phyloP scores from a whole-genome alignment of 2,329 filamentous ascomycete species.

The Cladophialophora exuberans region DNA sequence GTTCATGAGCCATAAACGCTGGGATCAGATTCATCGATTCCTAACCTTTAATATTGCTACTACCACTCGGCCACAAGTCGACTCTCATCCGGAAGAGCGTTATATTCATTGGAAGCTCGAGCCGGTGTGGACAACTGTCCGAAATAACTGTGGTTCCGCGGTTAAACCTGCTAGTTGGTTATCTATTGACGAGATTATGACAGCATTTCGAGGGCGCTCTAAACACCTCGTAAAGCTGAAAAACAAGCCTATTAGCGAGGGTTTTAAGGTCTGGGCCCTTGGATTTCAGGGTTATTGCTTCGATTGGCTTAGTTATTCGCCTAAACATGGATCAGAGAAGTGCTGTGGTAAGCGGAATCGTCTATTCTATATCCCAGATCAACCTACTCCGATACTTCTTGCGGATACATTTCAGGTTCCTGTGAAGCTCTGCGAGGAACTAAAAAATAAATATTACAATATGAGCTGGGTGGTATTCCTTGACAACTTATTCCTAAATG shows the following conservation, averaged over 20 bases:
- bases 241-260: background rate
- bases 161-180: background rate
- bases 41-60: background rate
- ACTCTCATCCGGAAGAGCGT: background rate
- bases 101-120: background rate
- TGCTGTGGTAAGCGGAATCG: too few relatives aligned
- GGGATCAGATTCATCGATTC: constrained; percentile 12
- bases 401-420: too few relatives aligned
- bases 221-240: background rate
- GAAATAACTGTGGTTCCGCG: too few relatives aligned
- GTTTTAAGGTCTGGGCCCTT: background rate
- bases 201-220: background rate
- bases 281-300: background rate
- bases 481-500: too few relatives aligned
- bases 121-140: too few relatives aligned
- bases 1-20: background rate
- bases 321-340: background rate
- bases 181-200: background rate
- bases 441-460: too few relatives aligned
- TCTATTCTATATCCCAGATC: too few relatives aligned
- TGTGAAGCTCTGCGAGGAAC: too few relatives aligned
- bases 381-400: too few relatives aligned
- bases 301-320: background rate
- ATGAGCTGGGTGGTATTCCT: too few relatives aligned
- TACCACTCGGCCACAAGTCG: background rate